Evolutionary conservation across 129 eudicot species (phyloP), one percentile per base, ranked within the genome.

Genomic region (Helianthus tuberosus): DNA sequence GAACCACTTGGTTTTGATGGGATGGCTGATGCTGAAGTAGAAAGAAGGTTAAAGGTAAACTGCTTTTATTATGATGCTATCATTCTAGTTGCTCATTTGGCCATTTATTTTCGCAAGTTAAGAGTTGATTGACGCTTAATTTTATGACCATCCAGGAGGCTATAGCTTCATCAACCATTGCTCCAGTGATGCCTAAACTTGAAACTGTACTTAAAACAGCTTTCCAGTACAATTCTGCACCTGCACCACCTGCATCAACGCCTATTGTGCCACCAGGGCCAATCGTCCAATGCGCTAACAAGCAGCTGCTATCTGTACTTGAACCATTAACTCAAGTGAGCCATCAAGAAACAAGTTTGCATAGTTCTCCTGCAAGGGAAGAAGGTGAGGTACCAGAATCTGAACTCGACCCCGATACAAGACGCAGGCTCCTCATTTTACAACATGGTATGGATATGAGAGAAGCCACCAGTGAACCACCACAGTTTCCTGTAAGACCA

Each of bases 341-440:
- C 61, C 87, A 79, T 75, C 80, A 75, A 48, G 99, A 91, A 68
- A 63, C 83, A 49, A 84, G 82, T 68, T 25, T 95, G 76, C 99
- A 91, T 23, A 84, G 82, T 75, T 95, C 99, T 78, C 96, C 99
- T 35, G 94, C 97, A 61, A 87, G 94, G 69, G 99, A 95, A 85
- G 99, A 95, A 77, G 99, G 99, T 15, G 99, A 95, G 72, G 94
- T 95, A 27, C 97, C 97, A 50, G 99, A 91, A 85, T 88, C 94
- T 66, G 99, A 95, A 83, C 69, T 95, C 17, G 99, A 95, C 83
- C 97, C 97, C 3, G 99, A 95, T 77, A 91, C 92, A 50, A 91
- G 97, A 85, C 86, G 99, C 79, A 82, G 99, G 48, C 92, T 95
- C 10, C 96, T 95, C 70, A 95, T 95, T 59, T 77, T 91, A 69